A percentile compares a stretch with the other conserved stretches of the same genome.
These are phyloP conservation scores for Poteriospumella lacustris DNA, from an alignment of 108 stramenopile species.

Conservation along the genomic window DNA sequence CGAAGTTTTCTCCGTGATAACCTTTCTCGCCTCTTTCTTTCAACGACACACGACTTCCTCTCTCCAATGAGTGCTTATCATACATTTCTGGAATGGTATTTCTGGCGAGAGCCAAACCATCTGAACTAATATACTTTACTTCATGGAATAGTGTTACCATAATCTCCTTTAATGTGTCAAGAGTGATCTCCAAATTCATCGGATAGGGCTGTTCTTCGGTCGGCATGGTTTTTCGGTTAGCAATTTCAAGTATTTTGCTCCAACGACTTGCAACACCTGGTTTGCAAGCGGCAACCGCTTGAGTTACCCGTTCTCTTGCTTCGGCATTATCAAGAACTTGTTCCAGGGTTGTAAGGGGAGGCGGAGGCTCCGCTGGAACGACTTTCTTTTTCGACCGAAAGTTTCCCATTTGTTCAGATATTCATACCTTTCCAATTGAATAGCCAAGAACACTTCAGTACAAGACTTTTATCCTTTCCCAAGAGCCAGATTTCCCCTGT, in stretches of 20 bases:
- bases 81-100: background rate
- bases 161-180: background rate
- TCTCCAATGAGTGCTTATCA: background rate
- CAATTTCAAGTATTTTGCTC: background rate
- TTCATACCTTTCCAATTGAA: no score
- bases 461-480: no score
- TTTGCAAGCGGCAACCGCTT: background rate
- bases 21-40: background rate
- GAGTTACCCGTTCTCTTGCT: background rate
- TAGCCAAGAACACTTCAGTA: no score
- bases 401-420: no score
- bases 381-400: background rate
- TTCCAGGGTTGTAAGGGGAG: background rate
- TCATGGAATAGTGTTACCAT: background rate
- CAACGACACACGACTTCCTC: background rate
- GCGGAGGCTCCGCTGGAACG: background rate
- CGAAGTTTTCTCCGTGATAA: background rate
- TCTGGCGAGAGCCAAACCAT: background rate
- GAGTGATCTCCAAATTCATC: background rate
- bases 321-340: background rate
- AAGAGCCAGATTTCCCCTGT: no score
- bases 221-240: background rate
- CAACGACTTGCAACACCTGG: constrained; percentile 1
- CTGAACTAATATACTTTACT: background rate
- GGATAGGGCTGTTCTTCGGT: background rate